Percentiles rank a stretch among this genome's conserved stretches.
Evolutionary conservation across 495 filamentous ascomycete species (phyloP).

Genomic region (Podospora sp.): DNA sequence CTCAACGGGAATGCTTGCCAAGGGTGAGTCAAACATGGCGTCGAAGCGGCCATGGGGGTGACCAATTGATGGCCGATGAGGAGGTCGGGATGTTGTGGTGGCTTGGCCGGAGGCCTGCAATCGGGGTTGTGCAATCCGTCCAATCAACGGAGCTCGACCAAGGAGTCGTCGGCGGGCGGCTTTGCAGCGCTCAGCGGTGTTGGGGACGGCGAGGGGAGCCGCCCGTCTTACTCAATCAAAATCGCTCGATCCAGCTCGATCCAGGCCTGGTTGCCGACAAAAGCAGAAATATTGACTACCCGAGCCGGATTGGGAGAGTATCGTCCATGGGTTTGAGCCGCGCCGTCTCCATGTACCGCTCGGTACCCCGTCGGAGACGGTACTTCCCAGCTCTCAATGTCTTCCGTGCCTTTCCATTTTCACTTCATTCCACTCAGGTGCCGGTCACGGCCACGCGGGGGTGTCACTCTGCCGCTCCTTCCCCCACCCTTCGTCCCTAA

Average conservation of each 20-base stretch:
- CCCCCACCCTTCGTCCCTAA: background rate
- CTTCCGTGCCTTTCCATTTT: background rate
- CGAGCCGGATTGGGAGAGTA: background rate
- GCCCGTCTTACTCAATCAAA: background rate
- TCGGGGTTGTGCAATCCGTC: background rate
- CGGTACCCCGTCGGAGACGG: background rate
- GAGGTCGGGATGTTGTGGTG: background rate
- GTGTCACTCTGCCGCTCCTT: too few relatives aligned
- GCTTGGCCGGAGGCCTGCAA: background rate
- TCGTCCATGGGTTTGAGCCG: background rate
- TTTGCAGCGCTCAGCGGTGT: background rate
- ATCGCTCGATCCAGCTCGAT: background rate
- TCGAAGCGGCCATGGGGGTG: background rate
- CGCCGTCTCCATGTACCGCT: background rate
- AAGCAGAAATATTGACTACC: background rate
- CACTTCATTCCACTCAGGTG: background rate
- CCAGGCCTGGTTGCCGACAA: background rate
- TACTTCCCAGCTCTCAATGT: background rate
- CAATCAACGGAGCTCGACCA: background rate
- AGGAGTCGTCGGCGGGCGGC: background rate
- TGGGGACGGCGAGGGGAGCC: background rate
- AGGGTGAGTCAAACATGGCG: background rate
- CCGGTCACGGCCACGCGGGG: background rate
- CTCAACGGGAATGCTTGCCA: background rate
- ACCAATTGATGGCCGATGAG: background rate